Percentiles rank a stretch among this genome's conserved stretches.
Evolutionary conservation across 768 basidiomycete genomes (phyloP).

Genomic region (Lactarius trivialis): DNA sequence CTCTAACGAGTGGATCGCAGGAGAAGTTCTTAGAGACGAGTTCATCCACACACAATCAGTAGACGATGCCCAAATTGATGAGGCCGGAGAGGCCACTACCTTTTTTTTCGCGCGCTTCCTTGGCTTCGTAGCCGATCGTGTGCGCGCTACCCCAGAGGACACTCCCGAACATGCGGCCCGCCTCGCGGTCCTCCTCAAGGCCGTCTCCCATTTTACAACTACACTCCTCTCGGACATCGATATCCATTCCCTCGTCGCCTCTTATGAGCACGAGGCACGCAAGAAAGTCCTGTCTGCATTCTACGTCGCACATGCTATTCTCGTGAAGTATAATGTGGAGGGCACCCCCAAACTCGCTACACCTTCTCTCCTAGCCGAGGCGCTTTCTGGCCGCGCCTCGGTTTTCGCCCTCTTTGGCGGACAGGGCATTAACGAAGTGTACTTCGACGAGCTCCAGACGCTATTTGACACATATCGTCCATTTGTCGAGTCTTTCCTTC

Average conservation of each 20-base stretch:
- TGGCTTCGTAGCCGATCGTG: slow-evolving; percentile 59
- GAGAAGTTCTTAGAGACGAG: slow-evolving; percentile 87
- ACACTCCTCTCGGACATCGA: slow-evolving; percentile 67
- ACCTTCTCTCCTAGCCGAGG: slow-evolving; percentile 65
- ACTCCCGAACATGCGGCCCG: slow-evolving; percentile 36
- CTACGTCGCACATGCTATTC: slow-evolving; percentile 65
- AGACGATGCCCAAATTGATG: slow-evolving; percentile 48
- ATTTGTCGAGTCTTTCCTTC: slow-evolving; percentile 70
- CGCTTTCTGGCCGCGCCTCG: slow-evolving; percentile 54
- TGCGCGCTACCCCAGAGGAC: slow-evolving; percentile 50
- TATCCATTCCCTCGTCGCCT: slow-evolving; percentile 73
- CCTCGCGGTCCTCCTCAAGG: slow-evolving; percentile 62
- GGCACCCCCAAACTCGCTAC: slow-evolving; percentile 53
- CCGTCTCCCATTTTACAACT: slow-evolving; percentile 71
- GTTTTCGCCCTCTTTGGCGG: slow-evolving; percentile 95
- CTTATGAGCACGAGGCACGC: slow-evolving; percentile 70
- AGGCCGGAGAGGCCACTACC: slow-evolving; percentile 57
- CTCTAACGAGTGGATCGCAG: slow-evolving; percentile 82
- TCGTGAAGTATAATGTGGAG: slow-evolving; percentile 49
- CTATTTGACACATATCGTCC: slow-evolving; percentile 90
- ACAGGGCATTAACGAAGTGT: slow-evolving; percentile 96
- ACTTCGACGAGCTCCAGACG: slow-evolving; percentile 90
- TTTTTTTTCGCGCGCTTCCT: slow-evolving; percentile 83
- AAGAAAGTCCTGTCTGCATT: slow-evolving; percentile 73
- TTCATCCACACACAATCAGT: slow-evolving; percentile 63